phyloP scores from a whole-genome alignment of 352 stramenopile species.

The Globisporangium heterothallicum region DNA sequence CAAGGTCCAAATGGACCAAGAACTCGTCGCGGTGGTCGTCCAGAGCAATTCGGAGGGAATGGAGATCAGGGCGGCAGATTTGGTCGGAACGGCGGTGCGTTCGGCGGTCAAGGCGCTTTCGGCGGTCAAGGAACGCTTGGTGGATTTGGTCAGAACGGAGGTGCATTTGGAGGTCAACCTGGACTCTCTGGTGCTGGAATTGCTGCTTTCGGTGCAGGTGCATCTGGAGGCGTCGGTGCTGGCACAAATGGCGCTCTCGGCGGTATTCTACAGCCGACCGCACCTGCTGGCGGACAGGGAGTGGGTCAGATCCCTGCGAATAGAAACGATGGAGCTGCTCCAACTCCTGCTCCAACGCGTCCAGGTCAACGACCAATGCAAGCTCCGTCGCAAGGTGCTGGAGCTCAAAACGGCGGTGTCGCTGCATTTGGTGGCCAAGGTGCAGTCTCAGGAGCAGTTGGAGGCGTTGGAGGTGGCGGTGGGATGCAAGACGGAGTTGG shows the following conservation, averaged over 20 bases:
- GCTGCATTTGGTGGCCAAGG: background rate
- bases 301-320: background rate
- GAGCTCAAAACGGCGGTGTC: background rate
- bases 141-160: constrained; percentile 1
- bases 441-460: background rate
- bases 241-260: background rate
- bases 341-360: background rate
- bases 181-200: background rate
- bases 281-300: background rate
- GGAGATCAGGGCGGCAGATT: background rate
- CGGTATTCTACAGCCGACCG: background rate
- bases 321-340: background rate
- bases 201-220: background rate
- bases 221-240: background rate
- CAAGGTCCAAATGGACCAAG: background rate
- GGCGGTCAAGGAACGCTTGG: background rate
- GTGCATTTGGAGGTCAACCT: background rate
- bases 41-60: constrained; percentile 1
- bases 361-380: background rate
- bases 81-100: background rate
- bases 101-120: constrained; percentile 3
- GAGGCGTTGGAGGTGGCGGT: background rate
- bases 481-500: background rate
- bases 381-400: background rate
- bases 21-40: background rate